phyloP scores from a whole-genome alignment of 306 rosid genomes.

The Prunus davidiana region DNA sequence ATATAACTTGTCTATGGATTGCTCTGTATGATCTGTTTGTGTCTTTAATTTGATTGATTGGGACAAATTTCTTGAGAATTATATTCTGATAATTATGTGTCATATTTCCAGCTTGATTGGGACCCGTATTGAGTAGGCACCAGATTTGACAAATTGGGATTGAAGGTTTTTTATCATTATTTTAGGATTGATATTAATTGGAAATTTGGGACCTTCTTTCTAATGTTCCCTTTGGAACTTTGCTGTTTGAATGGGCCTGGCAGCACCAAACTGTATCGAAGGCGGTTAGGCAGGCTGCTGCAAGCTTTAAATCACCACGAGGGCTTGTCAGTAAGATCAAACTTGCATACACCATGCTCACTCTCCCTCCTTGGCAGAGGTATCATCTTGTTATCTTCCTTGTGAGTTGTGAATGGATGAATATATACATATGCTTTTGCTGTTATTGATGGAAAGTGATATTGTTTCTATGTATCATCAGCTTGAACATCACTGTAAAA shows the following conservation, averaged over 20 bases:
- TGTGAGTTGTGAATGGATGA: background rate
- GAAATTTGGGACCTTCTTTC: background rate
- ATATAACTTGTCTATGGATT: background rate
- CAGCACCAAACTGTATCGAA: slow-evolving; percentile 84
- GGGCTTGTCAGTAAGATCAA: slow-evolving; percentile 83
- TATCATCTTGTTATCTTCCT: background rate
- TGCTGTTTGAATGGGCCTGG: slow-evolving; percentile 99
- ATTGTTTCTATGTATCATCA: slow-evolving; percentile 26
- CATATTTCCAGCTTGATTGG: too few relatives aligned
- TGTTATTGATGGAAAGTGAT: slow-evolving; percentile 16
- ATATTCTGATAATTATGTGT: too few relatives aligned
- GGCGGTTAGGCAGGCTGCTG: slow-evolving; percentile 88
- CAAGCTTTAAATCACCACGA: slow-evolving; percentile 69
- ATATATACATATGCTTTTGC: background rate
- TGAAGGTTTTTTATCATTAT: background rate
- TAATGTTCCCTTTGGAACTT: background rate
- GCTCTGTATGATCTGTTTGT: background rate
- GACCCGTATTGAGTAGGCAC: too few relatives aligned
- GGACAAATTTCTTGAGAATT: background rate
- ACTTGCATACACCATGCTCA: slow-evolving; percentile 95
- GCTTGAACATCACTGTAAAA: slow-evolving; percentile 78
- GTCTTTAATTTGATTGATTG: background rate
- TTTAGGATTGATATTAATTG: background rate
- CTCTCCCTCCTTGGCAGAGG: slow-evolving; percentile 83
- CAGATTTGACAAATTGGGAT: background rate